Evolutionary conservation across 495 filamentous ascomycete genomes (phyloP).

Genomic region (Aspergillus sclerotioniger): DNA sequence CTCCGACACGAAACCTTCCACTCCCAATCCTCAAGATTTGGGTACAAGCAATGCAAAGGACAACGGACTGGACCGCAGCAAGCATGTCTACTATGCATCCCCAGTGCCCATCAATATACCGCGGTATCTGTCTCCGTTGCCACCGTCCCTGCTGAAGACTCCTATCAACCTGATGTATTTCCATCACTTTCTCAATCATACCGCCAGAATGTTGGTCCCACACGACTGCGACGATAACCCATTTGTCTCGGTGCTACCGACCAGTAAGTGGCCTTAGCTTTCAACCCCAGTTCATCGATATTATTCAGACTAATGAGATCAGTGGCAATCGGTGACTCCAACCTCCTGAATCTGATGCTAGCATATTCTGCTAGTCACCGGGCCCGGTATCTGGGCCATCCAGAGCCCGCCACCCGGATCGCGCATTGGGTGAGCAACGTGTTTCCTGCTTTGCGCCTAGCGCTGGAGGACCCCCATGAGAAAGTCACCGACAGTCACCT

Average conservation of each 20-base stretch:
- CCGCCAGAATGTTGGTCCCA: conserved; percentile 69
- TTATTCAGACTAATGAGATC: conserved; percentile 12
- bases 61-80: conserved; percentile 1
- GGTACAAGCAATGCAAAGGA: conserved; percentile 5
- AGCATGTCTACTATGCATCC: conserved; percentile 59
- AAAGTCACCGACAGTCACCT: conserved; percentile 73
- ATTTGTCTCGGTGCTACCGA: conserved; percentile 66
- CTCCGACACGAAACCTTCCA: conserved; percentile 11
- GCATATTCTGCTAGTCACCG: conserved; percentile 83
- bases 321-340: conserved; percentile 67
- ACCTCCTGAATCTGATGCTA: conserved; percentile 73
- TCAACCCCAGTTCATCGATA: not conserved
- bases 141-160: conserved; percentile 64
- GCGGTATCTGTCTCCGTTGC: conserved; percentile 62
- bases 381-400: conserved; percentile 69
- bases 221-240: conserved; percentile 76
- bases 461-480: conserved; percentile 54
- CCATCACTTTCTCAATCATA: conserved; percentile 81
- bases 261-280: conserved; percentile 49
- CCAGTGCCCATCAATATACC: conserved; percentile 69
- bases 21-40: conserved; percentile 18
- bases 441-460: conserved; percentile 68
- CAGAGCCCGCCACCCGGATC: conserved; percentile 75
- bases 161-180: conserved; percentile 76
- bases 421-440: conserved; percentile 76